Evolutionary conservation across 208 protist genomes (phyloP).

Genomic region (Dictyostelium gargantuum): DNA sequence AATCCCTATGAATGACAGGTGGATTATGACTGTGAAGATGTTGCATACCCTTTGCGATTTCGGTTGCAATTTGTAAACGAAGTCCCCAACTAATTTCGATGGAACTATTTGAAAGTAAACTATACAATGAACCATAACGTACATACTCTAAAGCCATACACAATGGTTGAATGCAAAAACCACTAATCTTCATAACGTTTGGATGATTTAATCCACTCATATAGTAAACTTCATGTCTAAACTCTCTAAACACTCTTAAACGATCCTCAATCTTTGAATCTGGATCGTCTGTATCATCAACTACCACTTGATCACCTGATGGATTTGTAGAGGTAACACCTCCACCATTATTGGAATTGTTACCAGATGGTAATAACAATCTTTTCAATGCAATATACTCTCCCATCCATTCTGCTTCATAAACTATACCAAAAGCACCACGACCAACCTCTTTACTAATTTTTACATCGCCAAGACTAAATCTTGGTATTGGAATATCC

Average conservation of each 20-base stretch:
- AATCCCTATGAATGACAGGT: constrained; percentile 73
- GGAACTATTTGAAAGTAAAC: not conserved
- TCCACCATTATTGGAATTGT: not conserved
- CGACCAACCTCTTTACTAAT: constrained; percentile 30
- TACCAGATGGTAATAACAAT: not conserved
- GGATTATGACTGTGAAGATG: constrained; percentile 71
- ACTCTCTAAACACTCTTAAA: constrained; percentile 34
- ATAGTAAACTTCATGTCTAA: constrained; percentile 47
- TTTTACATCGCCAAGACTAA: constrained; percentile 44
- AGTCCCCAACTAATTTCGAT: not conserved
- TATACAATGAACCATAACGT: constrained; percentile 32
- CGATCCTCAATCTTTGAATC: constrained; percentile 3
- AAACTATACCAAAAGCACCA: constrained; percentile 57
- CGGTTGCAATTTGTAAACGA: constrained; percentile 33
- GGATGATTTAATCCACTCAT: constrained; percentile 52
- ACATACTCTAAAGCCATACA: constrained; percentile 51
- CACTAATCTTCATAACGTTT: constrained; percentile 46
- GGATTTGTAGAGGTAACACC: not conserved
- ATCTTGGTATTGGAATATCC: constrained; percentile 40
- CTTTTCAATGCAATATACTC: constrained; percentile 39
- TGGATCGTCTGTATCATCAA: not conserved
- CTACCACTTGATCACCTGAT: not conserved
- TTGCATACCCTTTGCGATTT: constrained; percentile 67
- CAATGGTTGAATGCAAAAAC: constrained; percentile 50
- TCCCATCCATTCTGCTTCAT: constrained; percentile 40